phyloP scores from a whole-genome alignment of 1,284 basidiomycete species.

The Ustilago bromivora region DNA sequence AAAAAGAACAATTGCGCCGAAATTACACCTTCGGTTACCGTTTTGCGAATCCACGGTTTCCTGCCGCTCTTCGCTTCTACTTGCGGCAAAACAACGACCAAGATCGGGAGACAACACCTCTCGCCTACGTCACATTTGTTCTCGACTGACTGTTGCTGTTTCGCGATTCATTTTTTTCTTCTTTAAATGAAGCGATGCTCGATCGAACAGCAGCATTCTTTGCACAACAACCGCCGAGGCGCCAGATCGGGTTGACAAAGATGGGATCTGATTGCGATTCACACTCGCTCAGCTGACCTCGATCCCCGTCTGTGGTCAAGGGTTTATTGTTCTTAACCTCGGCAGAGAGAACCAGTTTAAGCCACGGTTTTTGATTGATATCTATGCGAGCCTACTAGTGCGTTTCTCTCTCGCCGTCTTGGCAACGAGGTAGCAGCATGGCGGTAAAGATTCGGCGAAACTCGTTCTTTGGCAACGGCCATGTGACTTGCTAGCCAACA shows the following conservation, averaged over 20 bases:
- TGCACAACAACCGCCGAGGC: not conserved
- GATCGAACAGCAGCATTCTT: conserved; percentile 2
- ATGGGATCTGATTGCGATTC: conserved; percentile 2
- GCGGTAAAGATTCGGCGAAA: conserved; percentile 29
- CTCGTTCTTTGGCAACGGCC: conserved; percentile 7
- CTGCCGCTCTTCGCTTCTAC: not conserved
- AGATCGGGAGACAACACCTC: not conserved
- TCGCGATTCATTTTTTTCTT: not conserved
- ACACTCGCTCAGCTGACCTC: not conserved
- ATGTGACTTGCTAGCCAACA: conserved; percentile 1
- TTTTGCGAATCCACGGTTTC: conserved; percentile 3
- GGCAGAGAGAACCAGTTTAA: not conserved
- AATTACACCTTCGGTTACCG: conserved; percentile 28
- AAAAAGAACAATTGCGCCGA: conserved; percentile 19
- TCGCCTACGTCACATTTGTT: conserved; percentile 18
- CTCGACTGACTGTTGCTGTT: not conserved
- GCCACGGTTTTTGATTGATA: not conserved
- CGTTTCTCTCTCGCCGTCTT: not conserved
- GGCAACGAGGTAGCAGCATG: not conserved
- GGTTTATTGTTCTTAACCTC: not conserved
- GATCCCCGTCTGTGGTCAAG: not conserved
- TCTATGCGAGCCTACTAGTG: not conserved
- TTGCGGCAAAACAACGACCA: not conserved
- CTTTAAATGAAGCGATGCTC: not conserved
- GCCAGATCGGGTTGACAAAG: conserved; percentile 7